phyloP scores from a whole-genome alignment of 2,329 filamentous ascomycete species.

The Samsoniella hepiali region DNA sequence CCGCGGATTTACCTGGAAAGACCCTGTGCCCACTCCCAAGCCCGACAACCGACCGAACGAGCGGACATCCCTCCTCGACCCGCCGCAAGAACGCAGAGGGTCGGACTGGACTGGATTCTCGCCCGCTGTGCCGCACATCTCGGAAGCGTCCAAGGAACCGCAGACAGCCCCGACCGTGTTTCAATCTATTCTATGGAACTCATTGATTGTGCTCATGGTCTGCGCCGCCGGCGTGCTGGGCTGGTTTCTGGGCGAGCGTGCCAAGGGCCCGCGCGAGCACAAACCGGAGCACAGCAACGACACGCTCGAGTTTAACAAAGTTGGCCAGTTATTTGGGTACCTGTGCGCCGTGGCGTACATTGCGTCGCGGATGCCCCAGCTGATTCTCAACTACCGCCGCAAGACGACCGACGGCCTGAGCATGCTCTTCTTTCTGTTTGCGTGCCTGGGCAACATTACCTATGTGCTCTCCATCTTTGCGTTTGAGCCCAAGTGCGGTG shows the following conservation, averaged over 20 bases:
- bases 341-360: slow-evolving; percentile 88
- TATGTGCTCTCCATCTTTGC: slow-evolving; percentile 91
- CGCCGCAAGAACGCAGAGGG: slow-evolving; percentile 44
- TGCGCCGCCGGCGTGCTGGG: slow-evolving; percentile 78
- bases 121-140: slow-evolving; percentile 75
- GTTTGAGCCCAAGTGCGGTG: slow-evolving; percentile 70
- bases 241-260: slow-evolving; percentile 65
- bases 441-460: slow-evolving; percentile 90
- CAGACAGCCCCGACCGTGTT: slow-evolving; percentile 48
- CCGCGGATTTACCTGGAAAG: slow-evolving; percentile 70
- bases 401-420: slow-evolving; percentile 93
- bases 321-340: slow-evolving; percentile 91
- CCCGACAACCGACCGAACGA: slow-evolving; percentile 46
- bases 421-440: slow-evolving; percentile 94
- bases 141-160: slow-evolving; percentile 42
- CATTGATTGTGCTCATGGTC: slow-evolving; percentile 73
- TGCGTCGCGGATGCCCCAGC: slow-evolving; percentile 82
- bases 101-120: slow-evolving; percentile 65
- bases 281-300: slow-evolving; percentile 40
- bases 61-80: slow-evolving; percentile 49
- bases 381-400: slow-evolving; percentile 86
- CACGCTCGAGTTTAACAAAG: slow-evolving; percentile 64
- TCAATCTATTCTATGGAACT: slow-evolving; percentile 68
- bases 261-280: slow-evolving; percentile 39
- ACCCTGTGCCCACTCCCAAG: slow-evolving; percentile 45